A percentile compares a stretch with the other conserved stretches of the same genome.
Evolutionary conservation across 2,329 filamentous ascomycete species (phyloP).

Genomic region (Colletotrichum camelliae): DNA sequence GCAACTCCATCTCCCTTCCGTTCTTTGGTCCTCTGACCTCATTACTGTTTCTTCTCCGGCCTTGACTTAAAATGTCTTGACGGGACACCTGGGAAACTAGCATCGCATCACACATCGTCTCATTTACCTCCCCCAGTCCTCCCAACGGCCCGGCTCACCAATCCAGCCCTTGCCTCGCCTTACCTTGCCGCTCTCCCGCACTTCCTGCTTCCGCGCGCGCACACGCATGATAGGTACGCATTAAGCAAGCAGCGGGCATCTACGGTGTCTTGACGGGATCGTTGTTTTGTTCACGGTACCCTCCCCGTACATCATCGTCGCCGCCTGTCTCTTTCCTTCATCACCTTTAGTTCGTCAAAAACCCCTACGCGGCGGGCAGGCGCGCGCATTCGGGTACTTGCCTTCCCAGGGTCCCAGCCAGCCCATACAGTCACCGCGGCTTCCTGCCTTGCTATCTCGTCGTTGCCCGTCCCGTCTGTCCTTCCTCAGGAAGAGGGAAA

Average conservation of each 20-base stretch:
- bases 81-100: not conserved
- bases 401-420: constrained; percentile 4
- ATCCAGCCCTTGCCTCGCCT: not conserved
- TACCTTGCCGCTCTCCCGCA: constrained; percentile 9
- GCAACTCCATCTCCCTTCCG: constrained; percentile 18
- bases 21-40: constrained; percentile 6
- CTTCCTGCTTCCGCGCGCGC: not conserved
- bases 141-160: constrained; percentile 15
- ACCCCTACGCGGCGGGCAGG: constrained; percentile 3
- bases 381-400: not conserved
- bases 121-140: not conserved
- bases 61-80: constrained; percentile 21
- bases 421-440: not conserved
- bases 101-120: not conserved
- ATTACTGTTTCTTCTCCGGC: constrained; percentile 10
- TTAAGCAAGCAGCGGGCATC: not conserved
- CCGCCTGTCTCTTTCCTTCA: not conserved
- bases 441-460: constrained; percentile 1
- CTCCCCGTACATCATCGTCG: not conserved
- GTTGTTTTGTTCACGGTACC: not conserved
- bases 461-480: not conserved
- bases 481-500: not conserved
- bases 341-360: not conserved
- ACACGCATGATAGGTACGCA: not conserved
- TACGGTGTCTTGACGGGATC: not conserved